A percentile compares a stretch with the other conserved stretches of the same genome.
These are phyloP conservation scores for Coemansia sp. DNA, from an alignment of 192 early-diverging fungal species.

Conservation along the genomic window DNA sequence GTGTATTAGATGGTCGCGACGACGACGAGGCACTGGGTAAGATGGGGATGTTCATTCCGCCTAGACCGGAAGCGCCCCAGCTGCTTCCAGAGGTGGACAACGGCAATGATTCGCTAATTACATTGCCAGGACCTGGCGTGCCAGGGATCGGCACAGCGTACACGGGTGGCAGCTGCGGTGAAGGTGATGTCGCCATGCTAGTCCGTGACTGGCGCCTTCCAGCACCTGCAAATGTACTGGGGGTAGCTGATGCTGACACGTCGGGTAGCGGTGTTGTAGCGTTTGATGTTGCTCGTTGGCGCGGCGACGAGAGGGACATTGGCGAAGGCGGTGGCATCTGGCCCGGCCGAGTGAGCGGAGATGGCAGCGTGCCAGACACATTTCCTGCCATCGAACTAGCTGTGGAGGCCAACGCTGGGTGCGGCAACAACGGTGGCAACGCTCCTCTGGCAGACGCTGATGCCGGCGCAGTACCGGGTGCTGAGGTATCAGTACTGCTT, in stretches of 20 bases:
- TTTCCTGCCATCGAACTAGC: constrained; percentile 1
- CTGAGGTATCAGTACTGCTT: neutral
- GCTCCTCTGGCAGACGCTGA: neutral
- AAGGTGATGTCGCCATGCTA: constrained; percentile 31
- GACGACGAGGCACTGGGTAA: constrained; percentile 14
- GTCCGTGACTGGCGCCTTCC: constrained; percentile 35
- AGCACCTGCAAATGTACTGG: constrained; percentile 17
- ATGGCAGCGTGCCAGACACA: constrained; percentile 9
- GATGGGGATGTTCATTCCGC: constrained; percentile 30
- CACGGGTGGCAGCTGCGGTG: constrained; percentile 44
- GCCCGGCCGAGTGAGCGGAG: constrained; percentile 12
- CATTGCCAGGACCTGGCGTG: constrained; percentile 50
- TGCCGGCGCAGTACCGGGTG: neutral
- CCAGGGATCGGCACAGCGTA: constrained; percentile 54
- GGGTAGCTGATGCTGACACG: constrained; percentile 20
- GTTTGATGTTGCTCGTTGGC: constrained; percentile 16
- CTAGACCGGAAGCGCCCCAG: constrained; percentile 34
- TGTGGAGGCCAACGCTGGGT: constrained; percentile 1
- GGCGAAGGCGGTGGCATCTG: constrained; percentile 38
- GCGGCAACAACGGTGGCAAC: neutral
- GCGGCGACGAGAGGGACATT: constrained; percentile 32
- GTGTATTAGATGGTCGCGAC: constrained; percentile 18
- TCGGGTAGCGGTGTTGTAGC: constrained; percentile 26
- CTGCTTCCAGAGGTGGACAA: constrained; percentile 35
- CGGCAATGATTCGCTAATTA: constrained; percentile 44